Conservation (phyloP, 148 eudicot genomes). For the Cornus kousa region DNA sequence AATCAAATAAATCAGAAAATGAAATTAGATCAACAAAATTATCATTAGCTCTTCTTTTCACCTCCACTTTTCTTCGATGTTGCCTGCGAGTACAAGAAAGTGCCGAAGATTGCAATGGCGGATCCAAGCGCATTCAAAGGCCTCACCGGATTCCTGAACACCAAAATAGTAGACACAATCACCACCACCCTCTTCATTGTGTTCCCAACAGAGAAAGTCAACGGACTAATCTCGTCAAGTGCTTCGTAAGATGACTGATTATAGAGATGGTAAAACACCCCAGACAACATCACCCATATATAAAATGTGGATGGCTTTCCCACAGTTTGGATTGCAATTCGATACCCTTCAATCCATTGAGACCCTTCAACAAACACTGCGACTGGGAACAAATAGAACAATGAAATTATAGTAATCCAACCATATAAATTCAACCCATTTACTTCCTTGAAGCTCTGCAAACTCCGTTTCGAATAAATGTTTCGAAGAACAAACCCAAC, state of each 20-base stretch:
- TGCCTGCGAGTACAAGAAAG: conserved; percentile 87
- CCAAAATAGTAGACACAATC: conserved; percentile 66
- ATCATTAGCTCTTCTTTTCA: conserved; percentile 47
- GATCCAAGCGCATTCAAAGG: conserved; percentile 89
- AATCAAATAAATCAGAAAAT: neutral
- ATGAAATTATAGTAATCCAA: conserved; percentile 69
- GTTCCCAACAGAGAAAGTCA: conserved; percentile 87
- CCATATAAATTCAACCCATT: conserved; percentile 91
- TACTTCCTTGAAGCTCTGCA: conserved; percentile 80
- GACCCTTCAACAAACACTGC: conserved; percentile 82
- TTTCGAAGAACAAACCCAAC: conserved; percentile 82
- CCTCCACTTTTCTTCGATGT: conserved; percentile 57
- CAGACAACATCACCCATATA: conserved; percentile 73
- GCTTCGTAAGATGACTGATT: conserved; percentile 91
- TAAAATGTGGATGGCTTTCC: conserved; percentile 66
- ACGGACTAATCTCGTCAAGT: conserved; percentile 81
- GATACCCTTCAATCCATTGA: conserved; percentile 80
- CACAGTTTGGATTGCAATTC: conserved; percentile 54
- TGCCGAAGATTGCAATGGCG: conserved; percentile 76
- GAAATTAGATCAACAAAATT: neutral
- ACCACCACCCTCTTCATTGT: conserved; percentile 97
- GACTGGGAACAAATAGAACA: conserved; percentile 73
- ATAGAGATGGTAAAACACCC: conserved; percentile 83
- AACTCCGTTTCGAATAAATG: conserved; percentile 74
- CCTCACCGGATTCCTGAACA: conserved; percentile 80